phyloP scores from a whole-genome alignment of 768 basidiomycete genomes.

The Suillus americanus region DNA sequence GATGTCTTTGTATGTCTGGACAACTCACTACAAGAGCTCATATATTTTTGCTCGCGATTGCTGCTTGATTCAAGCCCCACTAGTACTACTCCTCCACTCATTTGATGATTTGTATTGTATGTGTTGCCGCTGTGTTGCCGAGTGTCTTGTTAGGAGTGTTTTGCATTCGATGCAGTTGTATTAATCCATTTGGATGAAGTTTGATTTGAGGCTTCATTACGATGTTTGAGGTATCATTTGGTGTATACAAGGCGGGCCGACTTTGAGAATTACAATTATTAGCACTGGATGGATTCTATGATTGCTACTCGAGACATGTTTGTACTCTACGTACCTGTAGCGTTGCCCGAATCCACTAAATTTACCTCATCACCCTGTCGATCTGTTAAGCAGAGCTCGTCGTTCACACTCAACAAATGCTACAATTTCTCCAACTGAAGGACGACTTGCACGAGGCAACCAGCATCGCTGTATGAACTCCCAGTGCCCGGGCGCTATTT shows the following conservation, averaged over 20 bases:
- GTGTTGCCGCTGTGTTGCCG: not conserved
- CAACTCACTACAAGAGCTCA: not conserved
- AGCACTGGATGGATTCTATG: not conserved
- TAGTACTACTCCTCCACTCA: not conserved
- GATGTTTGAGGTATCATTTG: not conserved
- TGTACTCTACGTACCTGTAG: not conserved
- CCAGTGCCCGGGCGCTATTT: not conserved
- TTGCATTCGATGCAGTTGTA: not conserved
- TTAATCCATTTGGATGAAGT: not conserved
- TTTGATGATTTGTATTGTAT: conserved; percentile 1
- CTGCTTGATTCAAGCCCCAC: not conserved
- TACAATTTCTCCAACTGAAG: not conserved
- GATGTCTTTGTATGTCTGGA: not conserved
- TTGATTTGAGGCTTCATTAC: not conserved
- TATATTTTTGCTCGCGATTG: conserved; percentile 4
- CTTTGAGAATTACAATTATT: not conserved
- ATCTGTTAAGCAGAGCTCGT: not conserved
- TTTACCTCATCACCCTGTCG: not conserved
- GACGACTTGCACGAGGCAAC: not conserved
- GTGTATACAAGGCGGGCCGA: not conserved
- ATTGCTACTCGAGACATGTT: not conserved
- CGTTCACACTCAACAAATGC: not conserved
- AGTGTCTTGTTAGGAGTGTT: not conserved
- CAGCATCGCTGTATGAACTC: not conserved
- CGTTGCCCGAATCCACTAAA: not conserved